These are phyloP conservation scores for Naegleria lovaniensis DNA, from an alignment of 208 protist genomes.

Conservation along the genomic window DNA sequence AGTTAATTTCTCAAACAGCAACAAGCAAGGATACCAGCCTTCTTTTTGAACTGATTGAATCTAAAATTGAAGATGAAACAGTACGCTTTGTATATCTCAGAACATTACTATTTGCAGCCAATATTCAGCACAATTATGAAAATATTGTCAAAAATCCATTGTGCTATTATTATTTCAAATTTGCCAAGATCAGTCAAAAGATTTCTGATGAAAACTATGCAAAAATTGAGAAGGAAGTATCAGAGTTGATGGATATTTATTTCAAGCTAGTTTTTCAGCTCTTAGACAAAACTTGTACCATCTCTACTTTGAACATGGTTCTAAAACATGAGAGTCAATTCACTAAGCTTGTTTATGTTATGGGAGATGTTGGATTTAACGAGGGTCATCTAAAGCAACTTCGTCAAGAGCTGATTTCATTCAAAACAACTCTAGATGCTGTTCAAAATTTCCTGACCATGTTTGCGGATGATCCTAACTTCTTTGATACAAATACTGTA, in stretches of 20 bases:
- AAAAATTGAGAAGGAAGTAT: not conserved
- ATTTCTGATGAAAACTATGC: not conserved
- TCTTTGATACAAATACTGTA: not conserved
- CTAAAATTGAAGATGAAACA: not conserved
- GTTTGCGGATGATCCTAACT: not conserved
- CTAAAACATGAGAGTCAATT: not conserved
- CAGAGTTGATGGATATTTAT: not conserved
- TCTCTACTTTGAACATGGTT: not conserved
- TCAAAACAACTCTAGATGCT: not conserved
- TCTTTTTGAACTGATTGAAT: not conserved
- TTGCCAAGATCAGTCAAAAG: not conserved
- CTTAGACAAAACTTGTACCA: not conserved
- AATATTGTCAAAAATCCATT: not conserved
- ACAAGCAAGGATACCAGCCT: not conserved
- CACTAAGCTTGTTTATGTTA: not conserved
- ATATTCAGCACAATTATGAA: not conserved
- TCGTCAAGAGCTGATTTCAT: not conserved
- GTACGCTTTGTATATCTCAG: not conserved
- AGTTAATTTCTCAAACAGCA: not conserved
- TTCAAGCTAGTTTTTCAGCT: not conserved
- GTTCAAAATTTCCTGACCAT: slow-evolving; percentile 7
- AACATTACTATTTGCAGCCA: not conserved
- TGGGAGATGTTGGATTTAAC: slow-evolving; percentile 24
- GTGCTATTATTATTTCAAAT: not conserved
- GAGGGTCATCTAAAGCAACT: not conserved